Percentiles rank a stretch among this genome's conserved stretches.
These are phyloP conservation scores for Colletotrichum siamense DNA, from an alignment of 2,329 filamentous ascomycete genomes.

Conservation along the genomic window DNA sequence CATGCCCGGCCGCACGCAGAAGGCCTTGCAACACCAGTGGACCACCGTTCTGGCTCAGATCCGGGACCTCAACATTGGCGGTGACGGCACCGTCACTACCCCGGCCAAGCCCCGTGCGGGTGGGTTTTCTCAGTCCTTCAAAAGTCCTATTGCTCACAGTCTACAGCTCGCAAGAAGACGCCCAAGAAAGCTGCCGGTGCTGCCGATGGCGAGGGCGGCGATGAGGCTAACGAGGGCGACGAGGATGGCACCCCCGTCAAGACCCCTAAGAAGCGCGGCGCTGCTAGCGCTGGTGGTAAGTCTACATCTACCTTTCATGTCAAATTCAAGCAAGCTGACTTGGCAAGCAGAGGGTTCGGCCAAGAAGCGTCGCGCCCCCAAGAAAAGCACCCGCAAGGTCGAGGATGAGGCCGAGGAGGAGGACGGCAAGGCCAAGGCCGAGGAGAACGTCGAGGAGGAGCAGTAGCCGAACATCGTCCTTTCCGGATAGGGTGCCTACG, in stretches of 20 bases:
- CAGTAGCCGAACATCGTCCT: constrained; percentile 26
- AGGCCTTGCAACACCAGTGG: constrained; percentile 43
- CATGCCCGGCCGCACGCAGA: constrained; percentile 42
- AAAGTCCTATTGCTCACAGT: neutral
- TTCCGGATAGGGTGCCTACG: neutral
- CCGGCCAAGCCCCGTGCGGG: constrained; percentile 7
- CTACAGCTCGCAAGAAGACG: constrained; percentile 24
- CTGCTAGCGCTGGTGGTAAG: neutral
- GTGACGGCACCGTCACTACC: neutral
- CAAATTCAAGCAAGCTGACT: neutral
- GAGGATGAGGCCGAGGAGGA: constrained; percentile 1
- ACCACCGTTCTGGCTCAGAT: constrained; percentile 39
- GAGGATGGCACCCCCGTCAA: neutral
- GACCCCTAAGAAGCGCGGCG: constrained; percentile 3
- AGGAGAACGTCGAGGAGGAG: constrained; percentile 46
- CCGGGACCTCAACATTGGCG: constrained; percentile 36
- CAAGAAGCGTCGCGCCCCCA: constrained; percentile 15
- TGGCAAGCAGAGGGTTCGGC: neutral
- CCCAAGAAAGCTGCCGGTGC: constrained; percentile 24
- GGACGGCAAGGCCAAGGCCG: neutral
- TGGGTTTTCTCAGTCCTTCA: neutral
- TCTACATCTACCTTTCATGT: neutral
- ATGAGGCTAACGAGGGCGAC: neutral
- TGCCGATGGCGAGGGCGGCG: neutral
- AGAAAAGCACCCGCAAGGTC: constrained; percentile 23